Evolutionary conservation across 139 green algal species (phyloP).

Genomic region (Astrephomene gubernaculifera): DNA sequence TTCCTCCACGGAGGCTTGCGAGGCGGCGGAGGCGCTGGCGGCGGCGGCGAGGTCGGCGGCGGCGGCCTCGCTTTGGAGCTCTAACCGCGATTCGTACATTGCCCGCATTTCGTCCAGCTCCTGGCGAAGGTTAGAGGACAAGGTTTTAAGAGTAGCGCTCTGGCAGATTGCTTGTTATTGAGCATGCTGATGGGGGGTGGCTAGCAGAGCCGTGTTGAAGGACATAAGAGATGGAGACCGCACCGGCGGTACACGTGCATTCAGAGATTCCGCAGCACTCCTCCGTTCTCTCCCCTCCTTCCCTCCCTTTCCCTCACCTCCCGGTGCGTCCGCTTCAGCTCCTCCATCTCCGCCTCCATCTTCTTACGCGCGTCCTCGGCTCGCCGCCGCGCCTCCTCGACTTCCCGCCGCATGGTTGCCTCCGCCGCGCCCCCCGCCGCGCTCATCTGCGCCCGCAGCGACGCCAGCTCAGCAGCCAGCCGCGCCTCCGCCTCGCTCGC

Average conservation of each 20-base stretch:
- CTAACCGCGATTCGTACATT: background rate
- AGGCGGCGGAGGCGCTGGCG: background rate
- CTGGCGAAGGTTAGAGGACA: too few species aligned
- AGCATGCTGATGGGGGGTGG: too few species aligned
- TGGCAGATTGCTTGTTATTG: too few species aligned
- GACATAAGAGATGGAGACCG: too few species aligned
- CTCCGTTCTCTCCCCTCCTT: too few species aligned
- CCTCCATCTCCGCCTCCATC: constrained; percentile 22
- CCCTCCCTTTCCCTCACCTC: background rate
- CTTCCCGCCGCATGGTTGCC: constrained; percentile 28
- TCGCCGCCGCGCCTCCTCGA: constrained; percentile 21
- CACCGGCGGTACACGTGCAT: too few species aligned
- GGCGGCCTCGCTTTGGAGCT: background rate
- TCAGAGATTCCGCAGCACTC: too few species aligned
- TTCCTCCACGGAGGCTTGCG: background rate
- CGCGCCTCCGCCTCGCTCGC: constrained; percentile 14
- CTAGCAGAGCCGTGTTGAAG: too few species aligned
- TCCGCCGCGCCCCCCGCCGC: constrained; percentile 17
- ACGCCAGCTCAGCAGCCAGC: constrained; percentile 22
- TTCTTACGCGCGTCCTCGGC: background rate
- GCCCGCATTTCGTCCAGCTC: constrained; percentile 29
- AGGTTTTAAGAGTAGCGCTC: too few species aligned
- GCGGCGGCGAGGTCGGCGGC: constrained; percentile 1
- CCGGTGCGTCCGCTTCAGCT: background rate
- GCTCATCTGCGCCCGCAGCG: constrained; percentile 22